A percentile compares a stretch with the other conserved stretches of the same genome.
phyloP scores from a whole-genome alignment of 805 yeast species.

The Hanseniaspora occidentalis region DNA sequence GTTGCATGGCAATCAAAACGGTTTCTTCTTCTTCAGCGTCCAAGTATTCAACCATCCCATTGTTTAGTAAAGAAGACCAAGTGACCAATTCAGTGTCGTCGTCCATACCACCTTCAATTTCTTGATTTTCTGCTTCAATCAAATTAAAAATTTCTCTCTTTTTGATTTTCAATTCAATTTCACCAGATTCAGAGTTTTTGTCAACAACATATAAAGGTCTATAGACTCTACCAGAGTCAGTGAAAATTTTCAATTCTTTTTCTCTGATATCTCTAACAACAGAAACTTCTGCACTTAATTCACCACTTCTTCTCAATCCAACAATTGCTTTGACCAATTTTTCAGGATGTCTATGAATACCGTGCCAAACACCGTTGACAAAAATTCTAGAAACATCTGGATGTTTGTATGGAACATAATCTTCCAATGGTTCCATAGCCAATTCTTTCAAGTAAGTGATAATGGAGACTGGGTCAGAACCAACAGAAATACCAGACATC shows the following conservation, averaged over 20 bases:
- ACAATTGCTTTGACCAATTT: slow-evolving; percentile 82
- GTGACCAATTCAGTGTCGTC: slow-evolving; percentile 44
- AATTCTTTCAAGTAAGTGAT: slow-evolving; percentile 89
- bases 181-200: slow-evolving; percentile 59
- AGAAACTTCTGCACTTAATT: slow-evolving; percentile 90
- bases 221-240: slow-evolving; percentile 98
- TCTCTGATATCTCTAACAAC: slow-evolving; percentile 95
- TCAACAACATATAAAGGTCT: slow-evolving; percentile 92
- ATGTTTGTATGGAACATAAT: slow-evolving; percentile 83
- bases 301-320: slow-evolving; percentile 86
- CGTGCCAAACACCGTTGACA: slow-evolving; percentile 99
- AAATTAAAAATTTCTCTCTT: slow-evolving; percentile 75
- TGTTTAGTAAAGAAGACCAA: slow-evolving; percentile 73
- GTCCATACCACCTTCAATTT: slow-evolving; percentile 33
- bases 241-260: slow-evolving; percentile 87
- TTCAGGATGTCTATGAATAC: slow-evolving; percentile 96
- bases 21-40: slow-evolving; percentile 99
- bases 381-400: slow-evolving; percentile 89
- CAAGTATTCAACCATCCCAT: slow-evolving; percentile 88
- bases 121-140: slow-evolving; percentile 46
- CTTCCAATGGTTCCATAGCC: slow-evolving; percentile 98
- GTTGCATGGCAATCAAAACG: slow-evolving; percentile 96
- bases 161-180: slow-evolving; percentile 60
- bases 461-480: slow-evolving; percentile 93
- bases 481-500: slow-evolving; percentile 97